Evolutionary conservation across 352 stramenopile genomes (phyloP).

Genomic region (Phytophthora ohioensis): DNA sequence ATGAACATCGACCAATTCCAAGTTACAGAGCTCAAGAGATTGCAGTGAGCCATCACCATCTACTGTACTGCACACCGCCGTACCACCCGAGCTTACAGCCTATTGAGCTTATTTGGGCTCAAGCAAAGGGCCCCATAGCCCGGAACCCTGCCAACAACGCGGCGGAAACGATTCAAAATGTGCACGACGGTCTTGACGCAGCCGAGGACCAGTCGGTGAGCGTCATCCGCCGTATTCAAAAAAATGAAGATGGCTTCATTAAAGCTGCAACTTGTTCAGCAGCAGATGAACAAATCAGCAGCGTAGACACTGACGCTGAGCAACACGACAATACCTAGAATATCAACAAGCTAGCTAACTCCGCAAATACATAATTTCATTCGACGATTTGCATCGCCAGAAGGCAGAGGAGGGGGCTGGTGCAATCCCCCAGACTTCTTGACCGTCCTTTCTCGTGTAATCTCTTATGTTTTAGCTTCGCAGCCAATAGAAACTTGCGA

Average conservation of each 20-base stretch:
- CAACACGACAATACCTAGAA: too few species aligned
- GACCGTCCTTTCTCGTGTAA: too few species aligned
- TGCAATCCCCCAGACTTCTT: too few species aligned
- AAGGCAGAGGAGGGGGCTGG: too few species aligned
- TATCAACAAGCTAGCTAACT: too few species aligned
- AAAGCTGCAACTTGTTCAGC: too few species aligned
- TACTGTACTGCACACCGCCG: background rate
- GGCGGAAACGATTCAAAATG: background rate
- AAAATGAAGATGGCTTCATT: background rate
- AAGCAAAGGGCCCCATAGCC: conserved; percentile 2
- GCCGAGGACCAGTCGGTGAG: background rate
- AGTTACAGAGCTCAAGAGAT: background rate
- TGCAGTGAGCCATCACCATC: background rate
- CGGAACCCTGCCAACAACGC: background rate
- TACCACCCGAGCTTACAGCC: conserved; percentile 1
- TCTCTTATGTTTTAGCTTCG: too few species aligned
- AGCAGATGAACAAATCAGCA: too few species aligned
- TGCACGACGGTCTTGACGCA: background rate
- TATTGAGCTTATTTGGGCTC: conserved; percentile 2
- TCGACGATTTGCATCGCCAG: too few species aligned
- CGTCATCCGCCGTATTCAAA: background rate
- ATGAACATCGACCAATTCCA: background rate
- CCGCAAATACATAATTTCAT: too few species aligned
- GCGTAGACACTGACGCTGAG: too few species aligned
- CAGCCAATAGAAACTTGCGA: too few species aligned